These are phyloP conservation scores for Orbilia blumenaviensis DNA, from an alignment of 2,329 filamentous ascomycete genomes.

Conservation along the genomic window DNA sequence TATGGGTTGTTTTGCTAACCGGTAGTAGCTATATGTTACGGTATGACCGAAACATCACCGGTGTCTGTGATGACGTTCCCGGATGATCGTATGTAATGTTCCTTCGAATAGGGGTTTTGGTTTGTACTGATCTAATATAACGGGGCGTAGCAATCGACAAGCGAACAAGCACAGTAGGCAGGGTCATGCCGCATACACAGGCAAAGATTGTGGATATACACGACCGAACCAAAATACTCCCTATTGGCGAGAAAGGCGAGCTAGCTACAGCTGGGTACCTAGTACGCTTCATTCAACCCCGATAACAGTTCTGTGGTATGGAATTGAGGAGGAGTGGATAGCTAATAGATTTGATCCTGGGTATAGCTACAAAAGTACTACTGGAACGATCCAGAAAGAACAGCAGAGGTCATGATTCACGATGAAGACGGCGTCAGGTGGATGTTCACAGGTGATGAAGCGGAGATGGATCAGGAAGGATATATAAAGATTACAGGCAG, in stretches of 20 bases:
- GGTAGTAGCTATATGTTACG: constrained; percentile 83
- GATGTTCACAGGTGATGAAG: constrained; percentile 96
- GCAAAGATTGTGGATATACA: constrained; percentile 78
- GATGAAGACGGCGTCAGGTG: constrained; percentile 71
- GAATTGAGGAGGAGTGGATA: too few species aligned
- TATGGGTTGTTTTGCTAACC: neutral
- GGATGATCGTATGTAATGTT: constrained; percentile 72
- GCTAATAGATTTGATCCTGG: neutral
- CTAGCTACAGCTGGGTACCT: constrained; percentile 84
- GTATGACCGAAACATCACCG: constrained; percentile 90
- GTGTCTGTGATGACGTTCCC: constrained; percentile 82
- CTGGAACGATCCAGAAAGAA: constrained; percentile 77
- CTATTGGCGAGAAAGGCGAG: constrained; percentile 76
- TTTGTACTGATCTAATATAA: neutral
- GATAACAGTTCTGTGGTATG: too few species aligned
- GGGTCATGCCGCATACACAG: constrained; percentile 83
- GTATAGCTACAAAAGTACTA: constrained; percentile 73
- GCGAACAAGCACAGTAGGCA: constrained; percentile 78
- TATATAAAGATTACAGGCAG: constrained; percentile 73
- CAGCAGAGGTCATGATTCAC: constrained; percentile 72
- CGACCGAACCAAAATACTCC: constrained; percentile 70
- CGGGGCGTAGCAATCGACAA: constrained; percentile 62
- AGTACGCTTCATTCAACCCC: constrained; percentile 69
- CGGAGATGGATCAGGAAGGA: constrained; percentile 80
- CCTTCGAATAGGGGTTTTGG: constrained; percentile 79